A percentile compares a stretch with the other conserved stretches of the same genome.
phyloP scores from a whole-genome alignment of 2,329 filamentous ascomycete species.

The Hortaea sp. region DNA sequence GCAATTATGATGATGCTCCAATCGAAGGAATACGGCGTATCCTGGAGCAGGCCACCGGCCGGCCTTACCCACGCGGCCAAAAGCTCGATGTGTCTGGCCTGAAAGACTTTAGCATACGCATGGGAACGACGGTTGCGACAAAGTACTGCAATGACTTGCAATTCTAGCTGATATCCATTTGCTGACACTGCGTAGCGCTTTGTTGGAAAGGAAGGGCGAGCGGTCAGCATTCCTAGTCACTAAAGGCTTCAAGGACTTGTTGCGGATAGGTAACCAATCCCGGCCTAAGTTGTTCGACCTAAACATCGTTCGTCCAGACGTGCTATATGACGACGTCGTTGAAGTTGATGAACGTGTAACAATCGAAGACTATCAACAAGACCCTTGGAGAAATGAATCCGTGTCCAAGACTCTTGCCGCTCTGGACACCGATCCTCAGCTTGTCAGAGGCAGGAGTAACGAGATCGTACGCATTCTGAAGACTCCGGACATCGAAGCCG shows the following conservation, averaged over 20 bases:
- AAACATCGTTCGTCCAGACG: conserved; percentile 71
- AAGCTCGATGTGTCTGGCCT: conserved; percentile 14
- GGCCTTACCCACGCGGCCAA: conserved; percentile 13
- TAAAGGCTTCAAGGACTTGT: conserved; percentile 72
- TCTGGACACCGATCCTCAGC: conserved; percentile 31
- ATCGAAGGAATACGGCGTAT: conserved; percentile 25
- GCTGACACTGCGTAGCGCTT: conserved; percentile 46
- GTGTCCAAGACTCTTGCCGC: conserved; percentile 17
- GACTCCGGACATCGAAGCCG: conserved; percentile 45
- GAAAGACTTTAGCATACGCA: conserved; percentile 13
- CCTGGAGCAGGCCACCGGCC: conserved; percentile 14
- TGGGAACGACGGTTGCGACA: conserved; percentile 72
- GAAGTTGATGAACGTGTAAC: conserved; percentile 83
- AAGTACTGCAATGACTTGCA: neutral
- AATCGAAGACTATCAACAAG: conserved; percentile 66
- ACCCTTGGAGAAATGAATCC: conserved; percentile 30
- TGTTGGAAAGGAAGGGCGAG: conserved; percentile 81
- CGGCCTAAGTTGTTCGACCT: conserved; percentile 82
- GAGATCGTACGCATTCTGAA: conserved; percentile 61
- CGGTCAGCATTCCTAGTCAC: conserved; percentile 75
- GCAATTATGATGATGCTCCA: conserved; percentile 24
- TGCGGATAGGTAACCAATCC: conserved; percentile 80
- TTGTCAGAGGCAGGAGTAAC: conserved; percentile 60
- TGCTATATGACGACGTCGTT: conserved; percentile 69
- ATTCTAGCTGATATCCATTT: no score